Conservation (phyloP, 495 filamentous ascomycete species). For the Penicillium steckii region DNA sequence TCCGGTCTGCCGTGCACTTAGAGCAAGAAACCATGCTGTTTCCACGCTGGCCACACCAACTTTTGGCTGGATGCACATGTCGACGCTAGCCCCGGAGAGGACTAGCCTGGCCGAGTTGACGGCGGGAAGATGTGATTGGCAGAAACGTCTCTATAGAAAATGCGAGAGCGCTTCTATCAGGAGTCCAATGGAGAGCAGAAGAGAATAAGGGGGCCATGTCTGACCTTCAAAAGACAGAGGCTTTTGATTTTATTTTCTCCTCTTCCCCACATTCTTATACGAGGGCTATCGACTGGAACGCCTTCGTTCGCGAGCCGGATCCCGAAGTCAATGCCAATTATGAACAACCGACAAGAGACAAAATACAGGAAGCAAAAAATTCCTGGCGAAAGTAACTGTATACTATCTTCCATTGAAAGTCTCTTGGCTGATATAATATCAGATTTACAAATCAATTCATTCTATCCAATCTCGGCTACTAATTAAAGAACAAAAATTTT, state of each 20-base stretch:
- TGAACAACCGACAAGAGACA: background rate
- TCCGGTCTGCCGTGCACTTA: background rate
- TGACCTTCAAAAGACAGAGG: background rate
- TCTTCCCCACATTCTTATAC: background rate
- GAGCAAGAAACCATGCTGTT: background rate
- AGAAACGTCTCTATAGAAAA: background rate
- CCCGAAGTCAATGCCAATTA: background rate
- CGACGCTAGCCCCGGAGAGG: background rate
- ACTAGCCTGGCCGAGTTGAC: background rate
- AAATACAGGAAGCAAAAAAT: background rate
- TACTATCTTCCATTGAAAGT: background rate
- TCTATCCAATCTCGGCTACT: background rate
- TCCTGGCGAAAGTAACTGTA: constrained; percentile 1
- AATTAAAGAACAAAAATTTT: background rate
- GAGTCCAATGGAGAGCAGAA: background rate
- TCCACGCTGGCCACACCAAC: background rate
- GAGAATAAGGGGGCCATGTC: background rate
- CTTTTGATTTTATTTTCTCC: background rate
- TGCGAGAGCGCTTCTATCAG: background rate
- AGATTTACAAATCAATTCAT: background rate
- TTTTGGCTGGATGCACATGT: background rate
- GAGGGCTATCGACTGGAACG: constrained; percentile 7
- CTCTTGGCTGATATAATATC: background rate
- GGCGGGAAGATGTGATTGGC: background rate
- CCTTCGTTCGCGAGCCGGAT: constrained; percentile 10